Evolutionary conservation across 352 stramenopile genomes (phyloP).

Genomic region (Aphanomyces astaci): DNA sequence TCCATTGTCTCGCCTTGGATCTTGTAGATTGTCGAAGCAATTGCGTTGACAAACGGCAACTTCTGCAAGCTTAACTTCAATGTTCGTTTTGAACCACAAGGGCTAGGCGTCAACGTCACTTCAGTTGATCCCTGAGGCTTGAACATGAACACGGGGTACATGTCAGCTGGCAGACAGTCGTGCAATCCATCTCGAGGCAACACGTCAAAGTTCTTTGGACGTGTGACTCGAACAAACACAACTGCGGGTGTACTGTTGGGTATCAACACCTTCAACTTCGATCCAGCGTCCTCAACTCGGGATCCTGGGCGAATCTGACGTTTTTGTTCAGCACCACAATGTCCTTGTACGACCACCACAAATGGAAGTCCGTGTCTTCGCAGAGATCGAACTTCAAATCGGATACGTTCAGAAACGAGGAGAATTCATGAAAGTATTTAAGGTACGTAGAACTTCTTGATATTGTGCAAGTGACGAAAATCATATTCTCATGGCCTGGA

Average conservation of each 20-base stretch:
- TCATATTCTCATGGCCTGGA: no score
- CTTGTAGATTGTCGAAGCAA: neutral
- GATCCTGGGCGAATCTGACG: no score
- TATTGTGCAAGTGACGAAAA: no score
- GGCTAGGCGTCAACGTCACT: neutral
- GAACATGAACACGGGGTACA: neutral
- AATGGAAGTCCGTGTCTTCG: no score
- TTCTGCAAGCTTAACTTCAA: neutral
- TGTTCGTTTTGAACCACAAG: neutral
- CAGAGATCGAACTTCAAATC: no score
- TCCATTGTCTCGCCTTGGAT: conserved; percentile 1
- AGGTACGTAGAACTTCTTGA: no score
- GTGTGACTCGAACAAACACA: neutral
- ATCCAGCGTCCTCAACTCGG: neutral
- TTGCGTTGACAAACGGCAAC: conserved; percentile 1
- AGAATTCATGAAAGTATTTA: no score
- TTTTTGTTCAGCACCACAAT: no score
- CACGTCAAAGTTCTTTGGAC: neutral
- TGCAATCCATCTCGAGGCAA: neutral
- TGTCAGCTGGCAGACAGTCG: neutral
- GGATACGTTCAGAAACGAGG: no score
- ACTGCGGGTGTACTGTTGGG: neutral
- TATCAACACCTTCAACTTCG: neutral
- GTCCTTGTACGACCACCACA: no score
- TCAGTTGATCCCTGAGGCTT: neutral